Conservation (phyloP, 768 basidiomycete species). For the Russula emetica region DNA sequence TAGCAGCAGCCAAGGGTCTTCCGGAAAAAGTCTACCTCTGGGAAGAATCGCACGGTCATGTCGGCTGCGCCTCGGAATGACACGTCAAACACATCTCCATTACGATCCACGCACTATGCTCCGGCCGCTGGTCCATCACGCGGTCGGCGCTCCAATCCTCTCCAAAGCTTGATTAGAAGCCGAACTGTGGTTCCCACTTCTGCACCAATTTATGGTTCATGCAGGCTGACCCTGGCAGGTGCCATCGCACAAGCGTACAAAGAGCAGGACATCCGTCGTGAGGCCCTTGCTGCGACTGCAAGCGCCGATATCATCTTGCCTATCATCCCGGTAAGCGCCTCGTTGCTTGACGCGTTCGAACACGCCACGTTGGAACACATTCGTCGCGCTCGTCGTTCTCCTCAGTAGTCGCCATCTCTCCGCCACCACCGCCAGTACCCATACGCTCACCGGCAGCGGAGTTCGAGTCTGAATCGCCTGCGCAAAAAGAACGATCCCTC, state of each 20-base stretch:
- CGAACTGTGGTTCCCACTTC: constrained; percentile 2
- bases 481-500: constrained; percentile 15
- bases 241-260: constrained; percentile 27
- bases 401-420: constrained; percentile 48
- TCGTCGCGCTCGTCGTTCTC: constrained; percentile 54
- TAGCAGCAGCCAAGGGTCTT: constrained; percentile 14
- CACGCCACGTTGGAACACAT: constrained; percentile 20
- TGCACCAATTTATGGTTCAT: constrained; percentile 2
- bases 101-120: constrained; percentile 1
- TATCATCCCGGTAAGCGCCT: background rate
- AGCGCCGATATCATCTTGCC: constrained; percentile 7
- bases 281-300: constrained; percentile 23
- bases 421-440: background rate
- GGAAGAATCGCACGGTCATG: background rate
- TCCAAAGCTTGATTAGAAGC: constrained; percentile 19
- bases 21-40: constrained; percentile 11
- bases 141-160: constrained; percentile 5
- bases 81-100: constrained; percentile 6
- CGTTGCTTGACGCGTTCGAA: background rate
- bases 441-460: no score
- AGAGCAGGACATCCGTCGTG: constrained; percentile 26
- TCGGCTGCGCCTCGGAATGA: background rate
- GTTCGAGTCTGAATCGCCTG: no score
- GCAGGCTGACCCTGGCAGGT: constrained; percentile 27
- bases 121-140: constrained; percentile 2